Evolutionary conservation across 2,329 filamentous ascomycete species (phyloP), one percentile per base, ranked within the genome.

Genomic region (Beauveria scarabaeidicola): DNA sequence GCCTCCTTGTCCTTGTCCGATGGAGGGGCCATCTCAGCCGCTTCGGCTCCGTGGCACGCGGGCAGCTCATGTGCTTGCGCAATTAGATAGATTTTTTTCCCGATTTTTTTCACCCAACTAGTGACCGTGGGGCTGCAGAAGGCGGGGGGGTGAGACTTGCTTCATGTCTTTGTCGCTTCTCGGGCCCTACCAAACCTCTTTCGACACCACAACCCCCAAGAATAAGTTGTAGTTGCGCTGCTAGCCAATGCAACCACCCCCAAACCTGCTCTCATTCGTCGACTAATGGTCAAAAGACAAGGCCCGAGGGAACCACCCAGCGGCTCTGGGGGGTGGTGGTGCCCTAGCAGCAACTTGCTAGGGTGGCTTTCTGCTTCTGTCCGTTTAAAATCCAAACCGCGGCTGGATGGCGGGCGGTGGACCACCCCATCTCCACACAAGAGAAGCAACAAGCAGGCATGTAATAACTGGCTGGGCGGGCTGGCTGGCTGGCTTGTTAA

Each of bases 11-110:
- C 11, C 21, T 50, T 51, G 44, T 27, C 44, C 46, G 54, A 58
- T 58, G 32, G 50, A 52, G 48, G 54, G 44, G 21, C 32, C 23
- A 23, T 50, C 46, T 51, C 54, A 58, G 54, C 54, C 46, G 54
- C 46, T 47, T 58, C 54, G 54, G 54, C 54, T 51, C 54, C 54
- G 46, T 58, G 46, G 46, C 54, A 50, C 46, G 54, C 54, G 54
- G 44, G 17, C 54, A 48, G 23, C 29, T 51, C 36, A 58, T 58
- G 54, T 58, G 54, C 25, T 7, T 58, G n/a, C 15, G 36, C n/a
- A 43, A 41, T 29, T 51, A n/a, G 32, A 13, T 13, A 5, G 10
- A 46, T 43, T 43, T 48, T 47, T 40, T n/a, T 17, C 6, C 23
- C 17, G 9, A 11, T 7, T n/a, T 52, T 52, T 23, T 11, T 41